Evolutionary conservation across 768 basidiomycete genomes (phyloP).

Genomic region (Coprinopsis cinerea): DNA sequence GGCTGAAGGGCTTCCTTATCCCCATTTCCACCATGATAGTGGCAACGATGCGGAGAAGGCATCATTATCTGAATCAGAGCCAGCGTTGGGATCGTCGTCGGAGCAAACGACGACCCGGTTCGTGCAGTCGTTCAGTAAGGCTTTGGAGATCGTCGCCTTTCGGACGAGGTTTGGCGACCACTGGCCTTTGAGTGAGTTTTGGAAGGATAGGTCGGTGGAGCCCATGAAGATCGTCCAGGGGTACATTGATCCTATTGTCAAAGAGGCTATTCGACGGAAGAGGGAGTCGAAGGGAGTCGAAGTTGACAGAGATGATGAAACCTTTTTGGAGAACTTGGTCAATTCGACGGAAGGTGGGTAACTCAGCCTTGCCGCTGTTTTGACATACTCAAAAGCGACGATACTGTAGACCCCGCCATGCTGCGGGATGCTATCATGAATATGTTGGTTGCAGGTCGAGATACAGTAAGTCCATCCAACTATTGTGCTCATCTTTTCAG

Average conservation of each 20-base stretch:
- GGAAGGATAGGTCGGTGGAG: slow-evolving; percentile 38
- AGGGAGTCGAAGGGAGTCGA: slow-evolving; percentile 13
- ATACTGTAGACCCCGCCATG: neutral
- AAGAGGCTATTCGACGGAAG: slow-evolving; percentile 39
- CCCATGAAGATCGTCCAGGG: slow-evolving; percentile 42
- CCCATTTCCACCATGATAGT: slow-evolving; percentile 19
- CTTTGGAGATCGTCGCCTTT: slow-evolving; percentile 35
- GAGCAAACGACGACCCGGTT: slow-evolving; percentile 36
- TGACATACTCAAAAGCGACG: neutral
- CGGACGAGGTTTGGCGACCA: slow-evolving; percentile 35
- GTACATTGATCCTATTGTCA: slow-evolving; percentile 50
- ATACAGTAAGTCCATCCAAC: slow-evolving; percentile 7
- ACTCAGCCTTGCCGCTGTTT: neutral
- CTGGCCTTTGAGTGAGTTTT: slow-evolving; percentile 53
- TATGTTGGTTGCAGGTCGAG: slow-evolving; percentile 15
- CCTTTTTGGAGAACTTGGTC: slow-evolving; percentile 48
- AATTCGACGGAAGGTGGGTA: slow-evolving; percentile 43
- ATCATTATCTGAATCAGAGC: too few relatives aligned
- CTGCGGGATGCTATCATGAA: slow-evolving; percentile 14
- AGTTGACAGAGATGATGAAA: slow-evolving; percentile 25
- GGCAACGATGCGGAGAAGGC: too few relatives aligned
- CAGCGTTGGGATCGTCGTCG: slow-evolving; percentile 9
- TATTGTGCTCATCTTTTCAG: neutral
- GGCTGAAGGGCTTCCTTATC: slow-evolving; percentile 42
- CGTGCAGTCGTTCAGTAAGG: slow-evolving; percentile 42